phyloP scores from a whole-genome alignment of 2,329 filamentous ascomycete genomes.

The Gaeumannomyces sp. region DNA sequence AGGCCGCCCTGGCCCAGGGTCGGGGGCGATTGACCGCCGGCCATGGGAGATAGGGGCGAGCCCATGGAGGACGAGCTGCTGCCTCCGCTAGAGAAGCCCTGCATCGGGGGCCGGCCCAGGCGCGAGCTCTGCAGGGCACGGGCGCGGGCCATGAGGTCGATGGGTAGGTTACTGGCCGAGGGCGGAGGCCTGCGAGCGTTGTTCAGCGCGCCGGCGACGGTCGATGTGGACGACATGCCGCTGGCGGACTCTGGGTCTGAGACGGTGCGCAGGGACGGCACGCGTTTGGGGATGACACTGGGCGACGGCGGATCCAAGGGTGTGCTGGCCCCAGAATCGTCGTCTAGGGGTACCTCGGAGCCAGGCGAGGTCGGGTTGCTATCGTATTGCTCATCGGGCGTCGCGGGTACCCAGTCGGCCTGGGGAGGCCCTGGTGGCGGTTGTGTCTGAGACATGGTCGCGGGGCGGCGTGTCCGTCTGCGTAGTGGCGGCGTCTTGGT shows the following conservation, averaged over 20 bases:
- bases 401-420: slow-evolving; percentile 33
- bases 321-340: slow-evolving; percentile 42
- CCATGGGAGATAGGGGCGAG: slow-evolving; percentile 5
- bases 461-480: slow-evolving; percentile 7
- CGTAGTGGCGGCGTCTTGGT: background rate
- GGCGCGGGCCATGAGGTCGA: slow-evolving; percentile 34
- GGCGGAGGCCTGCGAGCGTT: slow-evolving; percentile 49
- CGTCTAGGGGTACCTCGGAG: slow-evolving; percentile 26
- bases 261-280: slow-evolving; percentile 53
- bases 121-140: slow-evolving; percentile 29
- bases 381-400: slow-evolving; percentile 39
- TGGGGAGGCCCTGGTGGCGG: background rate
- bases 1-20: slow-evolving; percentile 33
- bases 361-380: slow-evolving; percentile 36
- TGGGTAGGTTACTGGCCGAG: slow-evolving; percentile 31
- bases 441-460: slow-evolving; percentile 21
- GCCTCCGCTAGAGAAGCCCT: slow-evolving; percentile 5
- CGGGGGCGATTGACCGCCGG: slow-evolving; percentile 1
- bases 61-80: slow-evolving; percentile 5
- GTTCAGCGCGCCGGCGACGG: slow-evolving; percentile 70
- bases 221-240: slow-evolving; percentile 76
- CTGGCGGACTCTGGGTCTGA: slow-evolving; percentile 48
- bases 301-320: slow-evolving; percentile 34
- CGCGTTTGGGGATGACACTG: slow-evolving; percentile 35
- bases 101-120: slow-evolving; percentile 24